These are phyloP conservation scores for Pachyrhizus erosus DNA, from an alignment of 306 rosid species.

Conservation along the genomic window DNA sequence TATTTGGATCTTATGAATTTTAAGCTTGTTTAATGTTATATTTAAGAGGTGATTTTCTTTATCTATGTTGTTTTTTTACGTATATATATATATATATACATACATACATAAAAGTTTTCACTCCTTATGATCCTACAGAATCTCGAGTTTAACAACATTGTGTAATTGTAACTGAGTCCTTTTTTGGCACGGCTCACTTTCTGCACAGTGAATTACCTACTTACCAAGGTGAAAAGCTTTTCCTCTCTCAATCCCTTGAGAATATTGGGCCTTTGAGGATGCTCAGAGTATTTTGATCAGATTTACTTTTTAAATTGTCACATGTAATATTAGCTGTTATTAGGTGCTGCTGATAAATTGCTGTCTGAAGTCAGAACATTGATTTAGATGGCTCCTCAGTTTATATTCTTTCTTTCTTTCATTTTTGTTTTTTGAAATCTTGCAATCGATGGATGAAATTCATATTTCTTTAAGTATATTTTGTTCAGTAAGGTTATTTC, in stretches of 20 bases:
- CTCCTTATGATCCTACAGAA: no score
- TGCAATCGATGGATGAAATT: conserved; percentile 19
- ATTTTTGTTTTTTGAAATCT: neutral
- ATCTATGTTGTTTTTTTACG: no score
- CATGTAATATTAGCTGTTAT: neutral
- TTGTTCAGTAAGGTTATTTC: conserved; percentile 29
- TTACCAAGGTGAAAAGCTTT: neutral
- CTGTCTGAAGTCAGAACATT: neutral
- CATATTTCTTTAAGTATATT: neutral
- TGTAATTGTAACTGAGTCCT: neutral
- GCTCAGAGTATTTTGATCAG: neutral
- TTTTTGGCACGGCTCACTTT: neutral
- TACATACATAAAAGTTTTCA: no score
- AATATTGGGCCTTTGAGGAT: neutral
- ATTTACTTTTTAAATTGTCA: neutral
- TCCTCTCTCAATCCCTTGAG: neutral
- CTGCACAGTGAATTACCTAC: neutral
- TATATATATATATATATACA: no score
- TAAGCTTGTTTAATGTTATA: no score
- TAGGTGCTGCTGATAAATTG: conserved; percentile 25
- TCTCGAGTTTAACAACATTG: neutral
- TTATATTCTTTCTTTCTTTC: neutral
- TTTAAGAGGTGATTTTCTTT: no score
- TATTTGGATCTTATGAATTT: no score
- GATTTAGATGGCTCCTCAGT: neutral